Conservation (phyloP, 768 basidiomycete genomes). For the Lentinula sp. region DNA sequence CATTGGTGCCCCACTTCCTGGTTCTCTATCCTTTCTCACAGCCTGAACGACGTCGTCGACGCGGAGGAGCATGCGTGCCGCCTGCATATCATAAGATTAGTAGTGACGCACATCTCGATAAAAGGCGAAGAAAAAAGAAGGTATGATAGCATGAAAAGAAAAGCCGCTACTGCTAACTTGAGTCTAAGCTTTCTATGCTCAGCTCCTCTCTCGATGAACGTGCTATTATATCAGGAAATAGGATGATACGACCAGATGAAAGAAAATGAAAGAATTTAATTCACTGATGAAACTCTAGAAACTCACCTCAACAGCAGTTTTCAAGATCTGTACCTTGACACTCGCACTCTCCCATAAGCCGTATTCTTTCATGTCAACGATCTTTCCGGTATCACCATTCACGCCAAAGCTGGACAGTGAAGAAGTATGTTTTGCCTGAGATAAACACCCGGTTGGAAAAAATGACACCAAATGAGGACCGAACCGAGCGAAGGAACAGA, state of each 20-base stretch:
- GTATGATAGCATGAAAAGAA: too few relatives aligned
- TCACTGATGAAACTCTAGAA: not conserved
- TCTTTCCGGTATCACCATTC: conserved; percentile 93
- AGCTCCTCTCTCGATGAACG: too few relatives aligned
- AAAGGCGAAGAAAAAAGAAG: not conserved
- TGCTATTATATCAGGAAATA: too few relatives aligned
- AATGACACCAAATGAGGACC: not conserved
- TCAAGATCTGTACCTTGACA: conserved; percentile 94
- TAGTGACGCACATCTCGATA: not conserved
- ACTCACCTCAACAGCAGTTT: conserved; percentile 90
- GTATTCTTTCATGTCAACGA: conserved; percentile 92
- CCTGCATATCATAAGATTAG: conserved; percentile 31
- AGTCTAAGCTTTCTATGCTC: too few relatives aligned
- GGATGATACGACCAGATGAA: too few relatives aligned
- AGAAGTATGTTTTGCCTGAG: conserved; percentile 88
- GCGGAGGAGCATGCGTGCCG: conserved; percentile 84
- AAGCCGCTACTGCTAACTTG: too few relatives aligned
- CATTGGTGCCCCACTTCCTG: conserved; percentile 34
- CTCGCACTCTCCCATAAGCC: conserved; percentile 94
- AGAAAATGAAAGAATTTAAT: too few relatives aligned
- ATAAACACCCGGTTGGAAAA: not conserved
- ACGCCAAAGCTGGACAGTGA: conserved; percentile 92
- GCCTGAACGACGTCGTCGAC: conserved; percentile 95
- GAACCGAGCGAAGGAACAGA: not conserved
- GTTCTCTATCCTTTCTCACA: conserved; percentile 67